These are phyloP conservation scores for Seiridium unicorne DNA, from an alignment of 2,329 filamentous ascomycete species.

Conservation along the genomic window DNA sequence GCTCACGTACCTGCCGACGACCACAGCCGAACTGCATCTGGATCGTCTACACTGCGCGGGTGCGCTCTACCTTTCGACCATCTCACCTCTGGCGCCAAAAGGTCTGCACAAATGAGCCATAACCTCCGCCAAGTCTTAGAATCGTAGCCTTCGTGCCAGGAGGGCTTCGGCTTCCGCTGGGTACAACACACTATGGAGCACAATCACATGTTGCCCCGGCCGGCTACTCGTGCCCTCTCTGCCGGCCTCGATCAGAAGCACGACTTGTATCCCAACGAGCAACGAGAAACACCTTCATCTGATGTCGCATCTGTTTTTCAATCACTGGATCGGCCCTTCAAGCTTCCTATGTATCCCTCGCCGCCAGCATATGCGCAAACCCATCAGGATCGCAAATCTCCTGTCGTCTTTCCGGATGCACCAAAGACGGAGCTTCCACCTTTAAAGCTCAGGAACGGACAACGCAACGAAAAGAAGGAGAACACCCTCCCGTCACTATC, in stretches of 20 bases:
- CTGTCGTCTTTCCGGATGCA: slow-evolving; percentile 30
- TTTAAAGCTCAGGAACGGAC: slow-evolving; percentile 32
- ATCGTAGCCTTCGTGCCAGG: slow-evolving; percentile 12
- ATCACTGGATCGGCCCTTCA: slow-evolving; percentile 27
- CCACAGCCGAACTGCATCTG: neutral
- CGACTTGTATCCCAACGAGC: slow-evolving; percentile 11
- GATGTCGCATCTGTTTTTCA: slow-evolving; percentile 20
- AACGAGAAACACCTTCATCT: slow-evolving; percentile 19
- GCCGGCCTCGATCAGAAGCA: slow-evolving; percentile 14
- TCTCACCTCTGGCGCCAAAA: slow-evolving; percentile 8
- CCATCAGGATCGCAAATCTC: slow-evolving; percentile 19
- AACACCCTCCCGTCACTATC: slow-evolving; percentile 41
- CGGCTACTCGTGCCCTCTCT: slow-evolving; percentile 20
- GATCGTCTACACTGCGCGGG: neutral
- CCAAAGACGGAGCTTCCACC: slow-evolving; percentile 40
- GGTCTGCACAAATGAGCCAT: slow-evolving; percentile 9
- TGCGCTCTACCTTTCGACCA: slow-evolving; percentile 1
- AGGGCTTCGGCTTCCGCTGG: slow-evolving; percentile 13
- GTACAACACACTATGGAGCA: slow-evolving; percentile 29
- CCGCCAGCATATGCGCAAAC: slow-evolving; percentile 35
- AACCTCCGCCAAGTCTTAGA: neutral
- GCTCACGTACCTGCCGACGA: neutral
- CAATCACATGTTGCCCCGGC: slow-evolving; percentile 44
- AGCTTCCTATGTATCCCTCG: slow-evolving; percentile 32
- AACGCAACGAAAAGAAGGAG: slow-evolving; percentile 20